Percentiles rank a stretch among this genome's conserved stretches.
Evolutionary conservation across 768 basidiomycete species (phyloP).

Genomic region (Terana coerulea): DNA sequence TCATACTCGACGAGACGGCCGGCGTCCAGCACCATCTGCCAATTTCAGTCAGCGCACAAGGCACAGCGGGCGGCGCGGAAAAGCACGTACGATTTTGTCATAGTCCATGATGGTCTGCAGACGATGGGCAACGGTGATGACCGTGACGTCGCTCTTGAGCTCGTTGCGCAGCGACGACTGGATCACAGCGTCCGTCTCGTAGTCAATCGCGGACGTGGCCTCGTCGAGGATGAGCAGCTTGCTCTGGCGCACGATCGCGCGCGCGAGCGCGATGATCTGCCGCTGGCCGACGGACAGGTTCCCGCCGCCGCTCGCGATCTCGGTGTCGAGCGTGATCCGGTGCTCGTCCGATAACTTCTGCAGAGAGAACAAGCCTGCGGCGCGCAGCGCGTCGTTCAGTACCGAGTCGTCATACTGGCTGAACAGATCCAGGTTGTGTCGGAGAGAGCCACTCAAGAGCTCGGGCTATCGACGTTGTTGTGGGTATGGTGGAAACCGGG

Average conservation of each 20-base stretch:
- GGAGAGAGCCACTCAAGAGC: constrained; percentile 50
- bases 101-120: constrained; percentile 43
- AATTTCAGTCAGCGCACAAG: constrained; percentile 20
- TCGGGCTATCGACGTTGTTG: constrained; percentile 32
- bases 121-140: constrained; percentile 55
- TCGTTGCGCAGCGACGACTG: constrained; percentile 47
- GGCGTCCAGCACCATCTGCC: constrained; percentile 40
- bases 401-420: constrained; percentile 47
- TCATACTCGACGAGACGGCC: constrained; percentile 48
- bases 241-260: constrained; percentile 51
- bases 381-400: constrained; percentile 44
- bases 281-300: constrained; percentile 53
- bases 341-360: constrained; percentile 32
- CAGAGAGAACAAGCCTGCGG: constrained; percentile 42
- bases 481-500: neutral
- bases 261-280: constrained; percentile 55
- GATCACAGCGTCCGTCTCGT: constrained; percentile 48
- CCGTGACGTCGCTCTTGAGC: constrained; percentile 36
- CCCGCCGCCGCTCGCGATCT: constrained; percentile 39
- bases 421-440: constrained; percentile 58
- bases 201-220: constrained; percentile 37
- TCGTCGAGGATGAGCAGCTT: constrained; percentile 59
- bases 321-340: constrained; percentile 39
- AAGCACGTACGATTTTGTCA: constrained; percentile 21
- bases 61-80: neutral